Evolutionary conservation across 225 moss, liverwort and hornwort genomes (phyloP).

Genomic region (Marchantia polymorpha): DNA sequence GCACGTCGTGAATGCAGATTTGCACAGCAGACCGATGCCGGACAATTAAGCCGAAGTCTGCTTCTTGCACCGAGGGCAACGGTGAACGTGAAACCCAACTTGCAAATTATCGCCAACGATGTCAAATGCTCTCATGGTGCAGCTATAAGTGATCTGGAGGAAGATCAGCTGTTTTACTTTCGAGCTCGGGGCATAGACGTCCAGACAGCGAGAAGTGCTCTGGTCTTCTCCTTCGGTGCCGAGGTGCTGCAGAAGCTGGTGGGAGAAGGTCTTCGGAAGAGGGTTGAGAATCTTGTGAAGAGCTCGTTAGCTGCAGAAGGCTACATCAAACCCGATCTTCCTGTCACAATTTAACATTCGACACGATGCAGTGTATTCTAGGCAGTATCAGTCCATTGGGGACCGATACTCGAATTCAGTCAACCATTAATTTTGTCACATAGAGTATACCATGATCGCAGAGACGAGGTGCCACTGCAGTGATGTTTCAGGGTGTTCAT

Average conservation of each 20-base stretch:
- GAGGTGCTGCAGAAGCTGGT: slow-evolving; percentile 79
- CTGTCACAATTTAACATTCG: slow-evolving; percentile 39
- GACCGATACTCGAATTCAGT: neutral
- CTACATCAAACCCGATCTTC: slow-evolving; percentile 59
- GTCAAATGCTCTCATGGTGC: slow-evolving; percentile 93
- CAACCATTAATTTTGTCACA: neutral
- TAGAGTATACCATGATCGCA: neutral
- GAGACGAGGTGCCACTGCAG: neutral
- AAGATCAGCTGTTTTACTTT: slow-evolving; percentile 92
- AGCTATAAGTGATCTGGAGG: slow-evolving; percentile 90
- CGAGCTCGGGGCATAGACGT: slow-evolving; percentile 88
- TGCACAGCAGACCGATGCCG: slow-evolving; percentile 96
- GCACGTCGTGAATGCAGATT: slow-evolving; percentile 42
- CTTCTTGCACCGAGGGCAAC: slow-evolving; percentile 78
- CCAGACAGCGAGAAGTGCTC: slow-evolving; percentile 80
- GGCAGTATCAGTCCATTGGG: neutral
- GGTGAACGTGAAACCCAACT: slow-evolving; percentile 93
- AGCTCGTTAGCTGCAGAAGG: slow-evolving; percentile 68
- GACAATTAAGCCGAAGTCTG: slow-evolving; percentile 82
- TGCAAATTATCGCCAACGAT: slow-evolving; percentile 96
- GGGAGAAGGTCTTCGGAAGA: slow-evolving; percentile 61
- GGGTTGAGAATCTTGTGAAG: slow-evolving; percentile 80
- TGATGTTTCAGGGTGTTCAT: neutral
- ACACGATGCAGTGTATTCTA: neutral
- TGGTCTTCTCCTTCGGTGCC: slow-evolving; percentile 93